These are phyloP conservation scores for Euryodendron excelsum DNA, from an alignment of 148 eudicot genomes.

Conservation along the genomic window DNA sequence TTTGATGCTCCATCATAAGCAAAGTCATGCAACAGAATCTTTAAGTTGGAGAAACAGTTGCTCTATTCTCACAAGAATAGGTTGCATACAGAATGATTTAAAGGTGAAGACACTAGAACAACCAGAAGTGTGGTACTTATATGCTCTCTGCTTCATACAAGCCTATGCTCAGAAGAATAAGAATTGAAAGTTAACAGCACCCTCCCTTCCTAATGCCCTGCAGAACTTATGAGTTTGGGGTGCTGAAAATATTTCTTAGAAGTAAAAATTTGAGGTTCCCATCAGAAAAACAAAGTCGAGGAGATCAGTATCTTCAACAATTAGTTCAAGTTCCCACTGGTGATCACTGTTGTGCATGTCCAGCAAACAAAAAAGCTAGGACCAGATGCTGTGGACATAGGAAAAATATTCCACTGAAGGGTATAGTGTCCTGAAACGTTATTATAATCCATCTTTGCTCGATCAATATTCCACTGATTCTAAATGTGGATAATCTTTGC, in stretches of 20 bases:
- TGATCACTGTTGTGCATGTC: not conserved
- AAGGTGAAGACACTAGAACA: not conserved
- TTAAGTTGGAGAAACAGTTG: not conserved
- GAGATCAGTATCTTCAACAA: not conserved
- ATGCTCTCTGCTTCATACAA: not conserved
- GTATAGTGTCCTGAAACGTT: not conserved
- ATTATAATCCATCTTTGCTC: not conserved
- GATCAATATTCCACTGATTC: not conserved
- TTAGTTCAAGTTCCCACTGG: not conserved
- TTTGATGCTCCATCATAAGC: not conserved
- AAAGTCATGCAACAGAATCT: not conserved
- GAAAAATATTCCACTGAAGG: not conserved
- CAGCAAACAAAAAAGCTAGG: not conserved
- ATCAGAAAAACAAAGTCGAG: not conserved
- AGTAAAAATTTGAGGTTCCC: not conserved
- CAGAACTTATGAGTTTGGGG: not conserved
- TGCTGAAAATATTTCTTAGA: not conserved
- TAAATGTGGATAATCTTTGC: not conserved
- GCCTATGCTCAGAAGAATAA: not conserved
- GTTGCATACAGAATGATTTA: not conserved
- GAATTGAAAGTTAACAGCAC: not conserved
- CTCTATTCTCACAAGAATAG: not conserved
- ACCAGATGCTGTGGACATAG: not conserved
- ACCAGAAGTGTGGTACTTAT: not conserved
- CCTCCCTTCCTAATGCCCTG: not conserved